These are phyloP conservation scores for Russula griseocarnosa DNA, from an alignment of 768 basidiomycete genomes.

Conservation along the genomic window DNA sequence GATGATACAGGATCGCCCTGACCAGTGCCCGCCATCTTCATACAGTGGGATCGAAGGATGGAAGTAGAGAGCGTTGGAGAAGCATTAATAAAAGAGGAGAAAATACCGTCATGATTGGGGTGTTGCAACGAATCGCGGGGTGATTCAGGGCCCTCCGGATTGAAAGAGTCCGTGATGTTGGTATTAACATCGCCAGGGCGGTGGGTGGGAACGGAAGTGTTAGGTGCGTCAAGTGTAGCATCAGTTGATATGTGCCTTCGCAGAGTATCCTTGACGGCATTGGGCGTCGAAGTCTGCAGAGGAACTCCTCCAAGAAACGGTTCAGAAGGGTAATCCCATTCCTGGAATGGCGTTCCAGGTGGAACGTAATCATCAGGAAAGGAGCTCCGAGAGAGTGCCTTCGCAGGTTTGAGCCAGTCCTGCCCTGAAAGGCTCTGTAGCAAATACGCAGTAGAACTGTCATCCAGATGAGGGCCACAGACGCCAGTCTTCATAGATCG, in stretches of 20 bases:
- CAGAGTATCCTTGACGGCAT: conserved; percentile 1
- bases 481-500: conserved; percentile 16
- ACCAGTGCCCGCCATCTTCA: neutral
- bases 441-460: conserved; percentile 18
- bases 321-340: conserved; percentile 16
- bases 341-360: conserved; percentile 24
- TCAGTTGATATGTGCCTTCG: conserved; percentile 2
- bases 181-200: neutral
- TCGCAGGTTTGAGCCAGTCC: conserved; percentile 34
- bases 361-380: conserved; percentile 26
- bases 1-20: neutral
- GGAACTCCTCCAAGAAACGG: conserved; percentile 23
- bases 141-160: neutral
- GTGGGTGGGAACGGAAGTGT: conserved; percentile 5
- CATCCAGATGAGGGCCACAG: neutral
- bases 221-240: conserved; percentile 12
- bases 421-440: conserved; percentile 27
- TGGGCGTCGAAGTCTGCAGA: conserved; percentile 26
- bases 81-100: conserved; percentile 23
- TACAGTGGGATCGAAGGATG: neutral
- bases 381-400: conserved; percentile 31
- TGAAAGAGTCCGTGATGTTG: neutral
- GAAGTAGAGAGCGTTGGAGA: conserved; percentile 8
- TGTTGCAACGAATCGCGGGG: neutral
- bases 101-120: conserved; percentile 22